A percentile compares a stretch with the other conserved stretches of the same genome.
phyloP scores from a whole-genome alignment of 345 rosid species.

The Turritis glabra region DNA sequence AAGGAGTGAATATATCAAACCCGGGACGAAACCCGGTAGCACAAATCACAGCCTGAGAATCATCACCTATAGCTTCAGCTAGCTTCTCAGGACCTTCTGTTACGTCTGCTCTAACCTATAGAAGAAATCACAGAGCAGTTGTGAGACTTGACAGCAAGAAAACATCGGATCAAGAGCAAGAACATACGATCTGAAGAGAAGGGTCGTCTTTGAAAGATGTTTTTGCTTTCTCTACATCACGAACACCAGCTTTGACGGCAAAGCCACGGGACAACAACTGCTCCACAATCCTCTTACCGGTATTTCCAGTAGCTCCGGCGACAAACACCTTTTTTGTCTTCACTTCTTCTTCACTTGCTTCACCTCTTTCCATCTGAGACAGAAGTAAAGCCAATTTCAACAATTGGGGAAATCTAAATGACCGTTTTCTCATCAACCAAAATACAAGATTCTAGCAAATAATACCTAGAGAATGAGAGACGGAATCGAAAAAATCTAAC shows the following conservation, averaged over 20 bases:
- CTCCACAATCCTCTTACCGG: conserved; percentile 80
- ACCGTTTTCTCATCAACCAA: not conserved
- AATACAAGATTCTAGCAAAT: not conserved
- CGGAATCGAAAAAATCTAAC: conserved; percentile 13
- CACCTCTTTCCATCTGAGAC: conserved; percentile 61
- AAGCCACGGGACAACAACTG: conserved; percentile 85
- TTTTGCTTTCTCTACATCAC: conserved; percentile 72
- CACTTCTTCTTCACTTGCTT: conserved; percentile 42
- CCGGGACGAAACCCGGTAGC: conserved; percentile 87
- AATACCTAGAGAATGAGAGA: not conserved
- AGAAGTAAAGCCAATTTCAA: not conserved
- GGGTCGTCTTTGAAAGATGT: conserved; percentile 56
- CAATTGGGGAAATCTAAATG: not conserved
- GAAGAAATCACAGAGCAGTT: conserved; percentile 9
- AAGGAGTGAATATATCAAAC: conserved; percentile 78
- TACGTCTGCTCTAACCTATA: conserved; percentile 85
- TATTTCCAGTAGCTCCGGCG: conserved; percentile 88
- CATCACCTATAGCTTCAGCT: conserved; percentile 79
- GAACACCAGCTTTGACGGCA: conserved; percentile 83
- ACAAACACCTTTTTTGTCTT: conserved; percentile 67
- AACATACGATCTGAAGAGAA: conserved; percentile 72
- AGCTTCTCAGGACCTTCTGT: conserved; percentile 78
- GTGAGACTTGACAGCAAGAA: not conserved
- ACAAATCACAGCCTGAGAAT: conserved; percentile 81
- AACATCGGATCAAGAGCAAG: not conserved